Conservation (phyloP, 768 basidiomycete species). For the Tubosaeta sp. region DNA sequence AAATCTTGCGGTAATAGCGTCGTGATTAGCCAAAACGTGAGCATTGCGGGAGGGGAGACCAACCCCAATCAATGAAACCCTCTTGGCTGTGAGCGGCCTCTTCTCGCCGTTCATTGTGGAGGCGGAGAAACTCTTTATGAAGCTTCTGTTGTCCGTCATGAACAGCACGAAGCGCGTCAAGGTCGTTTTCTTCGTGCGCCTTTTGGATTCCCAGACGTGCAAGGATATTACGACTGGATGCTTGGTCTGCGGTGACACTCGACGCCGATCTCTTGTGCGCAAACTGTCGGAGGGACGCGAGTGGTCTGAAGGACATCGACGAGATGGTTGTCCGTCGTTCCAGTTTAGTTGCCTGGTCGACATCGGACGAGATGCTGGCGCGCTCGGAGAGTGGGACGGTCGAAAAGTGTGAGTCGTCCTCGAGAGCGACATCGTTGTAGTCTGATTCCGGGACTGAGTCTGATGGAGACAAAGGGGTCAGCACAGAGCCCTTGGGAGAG, state of each 20-base stretch:
- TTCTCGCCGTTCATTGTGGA: slow-evolving; percentile 53
- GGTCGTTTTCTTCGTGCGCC: slow-evolving; percentile 36
- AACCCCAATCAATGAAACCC: slow-evolving; percentile 75
- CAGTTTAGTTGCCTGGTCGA: slow-evolving; percentile 18
- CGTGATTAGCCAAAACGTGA: slow-evolving; percentile 3
- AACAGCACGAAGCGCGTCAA: slow-evolving; percentile 41
- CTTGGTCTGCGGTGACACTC: slow-evolving; percentile 43
- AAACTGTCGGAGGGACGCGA: slow-evolving; percentile 23
- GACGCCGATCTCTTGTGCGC: slow-evolving; percentile 64
- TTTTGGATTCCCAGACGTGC: slow-evolving; percentile 50
- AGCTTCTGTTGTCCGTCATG: slow-evolving; percentile 65
- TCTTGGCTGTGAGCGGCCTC: slow-evolving; percentile 37
- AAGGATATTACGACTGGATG: slow-evolving; percentile 45
- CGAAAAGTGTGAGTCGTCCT: slow-evolving; percentile 47
- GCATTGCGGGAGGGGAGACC: slow-evolving; percentile 6
- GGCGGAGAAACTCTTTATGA: slow-evolving; percentile 71
- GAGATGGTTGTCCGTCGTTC: slow-evolving; percentile 31
- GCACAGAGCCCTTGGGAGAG: slow-evolving; percentile 41
- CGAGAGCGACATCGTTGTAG: slow-evolving; percentile 55
- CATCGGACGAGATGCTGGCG: slow-evolving; percentile 31
- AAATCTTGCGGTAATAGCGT: slow-evolving; percentile 58
- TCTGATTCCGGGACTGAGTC: slow-evolving; percentile 55
- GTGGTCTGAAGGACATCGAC: slow-evolving; percentile 16
- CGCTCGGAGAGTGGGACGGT: slow-evolving; percentile 43
- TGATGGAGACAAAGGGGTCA: slow-evolving; percentile 27